These are phyloP conservation scores for Xylariaceae sp. DNA, from an alignment of 2,329 filamentous ascomycete species.

Conservation along the genomic window DNA sequence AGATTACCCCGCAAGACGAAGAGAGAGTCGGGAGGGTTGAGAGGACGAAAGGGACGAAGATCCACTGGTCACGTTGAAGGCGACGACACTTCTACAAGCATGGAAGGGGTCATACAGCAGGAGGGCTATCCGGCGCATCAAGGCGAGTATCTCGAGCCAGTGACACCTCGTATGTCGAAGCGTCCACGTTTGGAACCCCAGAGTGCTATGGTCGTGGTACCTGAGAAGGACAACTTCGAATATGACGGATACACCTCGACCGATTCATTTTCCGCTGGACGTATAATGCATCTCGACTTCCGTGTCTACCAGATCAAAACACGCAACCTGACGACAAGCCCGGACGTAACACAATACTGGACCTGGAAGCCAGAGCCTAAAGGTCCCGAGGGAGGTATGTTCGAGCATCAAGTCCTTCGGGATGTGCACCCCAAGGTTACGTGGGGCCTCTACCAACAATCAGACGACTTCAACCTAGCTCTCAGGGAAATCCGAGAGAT, in stretches of 20 bases:
- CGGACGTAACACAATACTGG: conserved; percentile 51
- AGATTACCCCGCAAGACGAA: conserved; percentile 22
- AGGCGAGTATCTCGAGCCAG: conserved; percentile 22
- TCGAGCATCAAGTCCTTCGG: conserved; percentile 52
- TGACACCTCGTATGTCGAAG: conserved; percentile 26
- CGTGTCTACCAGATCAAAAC: conserved; percentile 50
- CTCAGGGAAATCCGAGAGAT: conserved; percentile 44
- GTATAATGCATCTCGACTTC: conserved; percentile 44
- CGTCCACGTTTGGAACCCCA: conserved; percentile 22
- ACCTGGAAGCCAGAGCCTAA: conserved; percentile 39
- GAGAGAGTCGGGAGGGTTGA: conserved; percentile 15
- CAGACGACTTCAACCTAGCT: conserved; percentile 46
- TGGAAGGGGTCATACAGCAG: conserved; percentile 5
- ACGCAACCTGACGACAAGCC: conserved; percentile 39
- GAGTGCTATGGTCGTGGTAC: not conserved
- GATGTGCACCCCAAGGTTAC: conserved; percentile 35
- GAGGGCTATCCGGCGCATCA: conserved; percentile 5
- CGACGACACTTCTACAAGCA: conserved; percentile 18
- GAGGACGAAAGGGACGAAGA: conserved; percentile 23
- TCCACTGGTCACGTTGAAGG: conserved; percentile 28
- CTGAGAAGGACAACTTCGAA: conserved; percentile 34
- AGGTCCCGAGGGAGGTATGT: conserved; percentile 24
- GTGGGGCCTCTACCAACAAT: conserved; percentile 48
- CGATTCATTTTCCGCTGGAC: conserved; percentile 45
- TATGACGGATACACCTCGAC: conserved; percentile 46